A percentile compares a stretch with the other conserved stretches of the same genome.
Conservation (phyloP, 768 basidiomycete species). For the Macrolepiota dolichaula region DNA sequence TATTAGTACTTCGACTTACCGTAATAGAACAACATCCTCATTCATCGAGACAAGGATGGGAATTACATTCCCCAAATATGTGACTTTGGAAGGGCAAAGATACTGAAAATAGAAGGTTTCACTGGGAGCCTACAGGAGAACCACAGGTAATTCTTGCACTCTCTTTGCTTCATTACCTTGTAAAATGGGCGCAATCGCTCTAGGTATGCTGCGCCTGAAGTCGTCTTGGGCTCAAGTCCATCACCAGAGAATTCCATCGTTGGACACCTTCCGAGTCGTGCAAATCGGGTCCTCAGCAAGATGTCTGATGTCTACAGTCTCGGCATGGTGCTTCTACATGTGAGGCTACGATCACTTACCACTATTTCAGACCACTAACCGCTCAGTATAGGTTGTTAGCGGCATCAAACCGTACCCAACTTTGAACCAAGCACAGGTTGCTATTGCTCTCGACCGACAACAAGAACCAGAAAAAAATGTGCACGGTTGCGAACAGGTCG, state of each 20-base stretch:
- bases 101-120: background rate
- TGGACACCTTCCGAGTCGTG: too few species aligned
- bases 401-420: background rate
- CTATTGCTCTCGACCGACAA: background rate
- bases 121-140: background rate
- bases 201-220: conserved; percentile 2
- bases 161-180: background rate
- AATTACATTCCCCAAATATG: background rate
- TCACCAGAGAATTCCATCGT: background rate
- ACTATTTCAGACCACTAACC: background rate
- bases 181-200: background rate
- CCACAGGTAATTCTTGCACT: background rate
- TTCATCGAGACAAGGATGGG: background rate
- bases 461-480: background rate
- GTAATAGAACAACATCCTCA: background rate
- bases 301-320: conserved; percentile 2
- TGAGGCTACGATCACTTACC: background rate
- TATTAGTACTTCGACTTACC: background rate
- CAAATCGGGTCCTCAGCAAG: background rate
- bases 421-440: background rate
- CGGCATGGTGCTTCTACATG: conserved; percentile 6
- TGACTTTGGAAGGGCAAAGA: conserved; percentile 6
- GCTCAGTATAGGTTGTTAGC: background rate
- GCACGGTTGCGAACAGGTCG: background rate
- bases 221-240: background rate